These are phyloP conservation scores for Aquilaria yunnanensis DNA, from an alignment of 345 rosid species.

Conservation along the genomic window DNA sequence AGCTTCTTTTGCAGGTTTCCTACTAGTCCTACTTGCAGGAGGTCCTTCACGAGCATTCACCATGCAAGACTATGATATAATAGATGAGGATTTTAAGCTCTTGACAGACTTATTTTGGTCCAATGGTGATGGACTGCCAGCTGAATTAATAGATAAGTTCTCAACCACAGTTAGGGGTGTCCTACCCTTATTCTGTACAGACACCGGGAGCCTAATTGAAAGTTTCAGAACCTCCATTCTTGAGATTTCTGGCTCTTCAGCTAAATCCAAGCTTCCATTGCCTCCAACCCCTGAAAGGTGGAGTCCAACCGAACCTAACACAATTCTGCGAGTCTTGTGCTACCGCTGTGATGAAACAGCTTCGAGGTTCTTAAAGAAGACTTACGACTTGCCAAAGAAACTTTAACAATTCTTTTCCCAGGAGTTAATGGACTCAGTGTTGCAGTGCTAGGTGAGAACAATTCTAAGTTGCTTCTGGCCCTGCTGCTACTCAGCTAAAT, in stretches of 20 bases:
- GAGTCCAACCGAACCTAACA: slow-evolving; percentile 84
- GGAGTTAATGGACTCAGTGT: not conserved
- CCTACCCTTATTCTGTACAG: slow-evolving; percentile 62
- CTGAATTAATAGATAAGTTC: slow-evolving; percentile 69
- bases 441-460: not conserved
- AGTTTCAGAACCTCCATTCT: slow-evolving; percentile 35
- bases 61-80: slow-evolving; percentile 47
- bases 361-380: slow-evolving; percentile 80
- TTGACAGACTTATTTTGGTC: slow-evolving; percentile 87
- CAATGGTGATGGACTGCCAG: slow-evolving; percentile 86
- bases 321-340: slow-evolving; percentile 77
- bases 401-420: slow-evolving; percentile 18
- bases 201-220: slow-evolving; percentile 60
- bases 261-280: slow-evolving; percentile 69
- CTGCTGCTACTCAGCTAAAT: not conserved
- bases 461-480: no score
- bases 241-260: slow-evolving; percentile 59
- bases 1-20: slow-evolving; percentile 91
- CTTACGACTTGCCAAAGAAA: slow-evolving; percentile 81
- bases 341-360: slow-evolving; percentile 73
- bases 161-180: slow-evolving; percentile 51
- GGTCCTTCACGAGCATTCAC: slow-evolving; percentile 81
- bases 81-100: slow-evolving; percentile 79
- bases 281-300: slow-evolving; percentile 88
- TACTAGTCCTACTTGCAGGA: slow-evolving; percentile 87